Evolutionary conservation across 106 monocot genomes (phyloP), one percentile per base, ranked within the genome.

Genomic region (Triglochin maritima): DNA sequence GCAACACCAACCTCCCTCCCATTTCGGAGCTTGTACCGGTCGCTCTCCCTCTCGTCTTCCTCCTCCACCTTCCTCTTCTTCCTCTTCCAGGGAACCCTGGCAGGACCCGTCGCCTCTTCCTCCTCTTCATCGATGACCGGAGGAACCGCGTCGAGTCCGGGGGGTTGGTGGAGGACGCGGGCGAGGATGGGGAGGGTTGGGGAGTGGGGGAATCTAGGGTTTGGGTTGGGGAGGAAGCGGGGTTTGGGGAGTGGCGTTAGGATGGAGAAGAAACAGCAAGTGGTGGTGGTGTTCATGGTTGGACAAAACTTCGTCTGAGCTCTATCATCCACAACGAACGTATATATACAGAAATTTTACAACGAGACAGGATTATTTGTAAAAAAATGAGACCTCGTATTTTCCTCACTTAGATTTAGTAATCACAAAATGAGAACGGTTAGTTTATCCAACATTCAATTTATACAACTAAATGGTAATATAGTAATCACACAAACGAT

Each of bases 1-100:
- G 14, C 12, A n/a, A 51, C 2, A 43, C 42, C 16, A 4, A 50
- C 66, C 51, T 52, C 66, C 42, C 51, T 52, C 7, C 52, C 66
- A 66, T 52, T 66, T 51, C 51, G 50, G 49, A 52, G 50, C 52
- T 66, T 66, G 44, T 47, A 64, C 47, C 63, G 15, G 17, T 16
- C 66, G 2, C 4, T 50, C 52, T 50, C 66, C 3, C 7, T 59
- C 66, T 66, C 66, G 9, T 66, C 66, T 42, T 66, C 50, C 52
- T 17, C 63, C 11, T 47, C 63, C 13, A 12, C 66, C 47, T 63
- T 46, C 47, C 7, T 46, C 66, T 9, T 52, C 49, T 29, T 50
- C 51, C 15, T 66, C 66, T 66, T 66, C 17, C 43, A 46, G 3
- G 50, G 29, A 49, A 2, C 47, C 11, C 42, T 48, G 49, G 3